Evolutionary conservation across 306 rosid species (phyloP).

Genomic region (Sophora flavescens): DNA sequence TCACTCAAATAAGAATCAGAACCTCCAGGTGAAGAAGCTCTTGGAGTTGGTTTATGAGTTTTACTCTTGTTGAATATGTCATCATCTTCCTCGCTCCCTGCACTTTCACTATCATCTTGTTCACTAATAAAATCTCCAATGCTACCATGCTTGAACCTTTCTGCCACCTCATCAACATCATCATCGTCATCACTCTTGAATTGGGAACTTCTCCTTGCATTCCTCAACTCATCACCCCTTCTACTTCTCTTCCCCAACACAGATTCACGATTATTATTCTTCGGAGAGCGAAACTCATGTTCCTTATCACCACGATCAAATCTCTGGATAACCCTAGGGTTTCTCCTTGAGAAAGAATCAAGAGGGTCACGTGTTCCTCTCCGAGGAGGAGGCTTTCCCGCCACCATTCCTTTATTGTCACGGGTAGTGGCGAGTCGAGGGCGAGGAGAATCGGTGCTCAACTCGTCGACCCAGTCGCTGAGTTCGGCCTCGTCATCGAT

Average conservation of each 20-base stretch:
- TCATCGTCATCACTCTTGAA: conserved; percentile 52
- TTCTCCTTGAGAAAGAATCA: conserved; percentile 5
- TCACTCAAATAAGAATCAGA: conserved; percentile 83
- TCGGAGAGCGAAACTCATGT: conserved; percentile 25
- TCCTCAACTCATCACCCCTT: conserved; percentile 49
- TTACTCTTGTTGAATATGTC: conserved; percentile 52
- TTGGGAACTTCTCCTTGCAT: conserved; percentile 28
- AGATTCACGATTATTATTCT: conserved; percentile 42
- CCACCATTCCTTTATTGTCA: not conserved
- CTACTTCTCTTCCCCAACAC: conserved; percentile 59
- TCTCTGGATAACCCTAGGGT: conserved; percentile 32
- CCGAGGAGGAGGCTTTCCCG: too few species aligned
- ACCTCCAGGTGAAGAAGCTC: conserved; percentile 52
- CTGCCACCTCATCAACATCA: conserved; percentile 47
- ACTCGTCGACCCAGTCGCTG: conserved; percentile 80
- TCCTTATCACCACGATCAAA: not conserved
- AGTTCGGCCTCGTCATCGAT: conserved; percentile 88
- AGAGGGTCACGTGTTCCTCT: not conserved
- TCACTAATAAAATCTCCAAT: conserved; percentile 56
- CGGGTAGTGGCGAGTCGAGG: conserved; percentile 44
- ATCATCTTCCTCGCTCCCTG: conserved; percentile 50
- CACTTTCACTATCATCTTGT: conserved; percentile 64
- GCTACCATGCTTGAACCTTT: conserved; percentile 44
- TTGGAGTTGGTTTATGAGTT: conserved; percentile 28
- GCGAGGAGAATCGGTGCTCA: conserved; percentile 54